These are phyloP conservation scores for Alloteropsis semialata DNA, from an alignment of 176 grass and related monocot genomes.

Conservation along the genomic window DNA sequence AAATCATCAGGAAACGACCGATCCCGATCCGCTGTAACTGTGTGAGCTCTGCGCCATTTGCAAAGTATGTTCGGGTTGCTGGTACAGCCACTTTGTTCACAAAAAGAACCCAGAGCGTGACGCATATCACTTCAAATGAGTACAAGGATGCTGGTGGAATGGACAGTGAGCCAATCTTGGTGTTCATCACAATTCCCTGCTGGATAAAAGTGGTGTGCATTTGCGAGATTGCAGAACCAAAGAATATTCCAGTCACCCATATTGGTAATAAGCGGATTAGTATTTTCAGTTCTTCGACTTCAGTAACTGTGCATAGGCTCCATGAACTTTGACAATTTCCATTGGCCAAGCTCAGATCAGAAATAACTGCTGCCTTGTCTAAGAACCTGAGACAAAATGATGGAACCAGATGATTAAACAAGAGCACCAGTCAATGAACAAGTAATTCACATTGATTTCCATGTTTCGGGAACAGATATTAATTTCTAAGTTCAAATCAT, in stretches of 20 bases:
- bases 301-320: constrained; percentile 58
- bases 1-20: constrained; percentile 61
- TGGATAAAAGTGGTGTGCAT: constrained; percentile 91
- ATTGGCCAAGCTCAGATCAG: constrained; percentile 37
- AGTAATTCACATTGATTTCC: background rate
- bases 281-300: constrained; percentile 89
- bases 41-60: constrained; percentile 52
- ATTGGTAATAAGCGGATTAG: constrained; percentile 72
- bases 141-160: constrained; percentile 72
- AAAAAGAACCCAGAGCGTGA: constrained; percentile 59
- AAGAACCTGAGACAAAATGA: constrained; percentile 52
- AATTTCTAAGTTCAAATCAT: background rate
- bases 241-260: constrained; percentile 68
- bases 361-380: constrained; percentile 75
- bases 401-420: constrained; percentile 8
- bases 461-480: background rate
- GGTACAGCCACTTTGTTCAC: constrained; percentile 57
- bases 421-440: background rate
- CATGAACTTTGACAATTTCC: constrained; percentile 27
- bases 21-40: constrained; percentile 72
- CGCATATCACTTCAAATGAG: constrained; percentile 61
- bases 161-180: constrained; percentile 47
- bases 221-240: constrained; percentile 55
- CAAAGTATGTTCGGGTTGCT: constrained; percentile 29
- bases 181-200: constrained; percentile 77